Evolutionary conservation across 495 filamentous ascomycete species (phyloP).

Genomic region (Cairneyella variabilis): DNA sequence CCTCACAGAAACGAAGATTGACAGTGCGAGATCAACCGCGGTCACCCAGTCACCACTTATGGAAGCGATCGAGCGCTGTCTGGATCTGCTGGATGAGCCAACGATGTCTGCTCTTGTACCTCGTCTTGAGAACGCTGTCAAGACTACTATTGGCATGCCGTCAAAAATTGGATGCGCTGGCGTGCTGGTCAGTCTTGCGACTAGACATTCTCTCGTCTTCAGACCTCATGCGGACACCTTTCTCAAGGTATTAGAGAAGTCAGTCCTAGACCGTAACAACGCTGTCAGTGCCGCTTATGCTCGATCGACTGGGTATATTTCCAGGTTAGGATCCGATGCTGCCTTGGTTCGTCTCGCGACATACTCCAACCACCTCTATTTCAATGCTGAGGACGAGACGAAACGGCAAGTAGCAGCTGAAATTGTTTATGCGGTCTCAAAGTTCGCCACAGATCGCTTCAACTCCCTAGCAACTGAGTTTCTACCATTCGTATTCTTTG

Average conservation of each 20-base stretch:
- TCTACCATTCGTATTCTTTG: slow-evolving; percentile 83
- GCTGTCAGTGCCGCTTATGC: slow-evolving; percentile 86
- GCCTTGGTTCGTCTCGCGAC: slow-evolving; percentile 62
- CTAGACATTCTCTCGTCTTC: slow-evolving; percentile 69
- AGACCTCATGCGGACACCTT: slow-evolving; percentile 73
- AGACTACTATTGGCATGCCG: slow-evolving; percentile 81
- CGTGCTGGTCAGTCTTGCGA: slow-evolving; percentile 82
- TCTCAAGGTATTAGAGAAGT: slow-evolving; percentile 70
- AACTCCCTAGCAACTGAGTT: slow-evolving; percentile 67
- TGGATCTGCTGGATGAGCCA: slow-evolving; percentile 76
- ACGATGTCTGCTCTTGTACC: slow-evolving; percentile 72
- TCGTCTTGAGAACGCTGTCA: slow-evolving; percentile 70
- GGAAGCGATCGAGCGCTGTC: slow-evolving; percentile 86
- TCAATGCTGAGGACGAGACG: slow-evolving; percentile 70
- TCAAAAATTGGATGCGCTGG: slow-evolving; percentile 88
- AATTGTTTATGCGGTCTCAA: slow-evolving; percentile 72
- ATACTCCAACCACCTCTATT: slow-evolving; percentile 69
- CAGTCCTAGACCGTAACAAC: slow-evolving; percentile 84
- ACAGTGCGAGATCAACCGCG: slow-evolving; percentile 73
- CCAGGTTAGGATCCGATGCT: slow-evolving; percentile 68
- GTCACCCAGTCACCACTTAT: slow-evolving; percentile 86
- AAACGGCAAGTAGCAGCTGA: slow-evolving; percentile 73
- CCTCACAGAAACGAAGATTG: slow-evolving; percentile 76
- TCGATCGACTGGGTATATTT: slow-evolving; percentile 77
- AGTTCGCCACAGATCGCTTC: slow-evolving; percentile 86